phyloP scores from a whole-genome alignment of 352 stramenopile species.

The Phytopythium kandeliae region DNA sequence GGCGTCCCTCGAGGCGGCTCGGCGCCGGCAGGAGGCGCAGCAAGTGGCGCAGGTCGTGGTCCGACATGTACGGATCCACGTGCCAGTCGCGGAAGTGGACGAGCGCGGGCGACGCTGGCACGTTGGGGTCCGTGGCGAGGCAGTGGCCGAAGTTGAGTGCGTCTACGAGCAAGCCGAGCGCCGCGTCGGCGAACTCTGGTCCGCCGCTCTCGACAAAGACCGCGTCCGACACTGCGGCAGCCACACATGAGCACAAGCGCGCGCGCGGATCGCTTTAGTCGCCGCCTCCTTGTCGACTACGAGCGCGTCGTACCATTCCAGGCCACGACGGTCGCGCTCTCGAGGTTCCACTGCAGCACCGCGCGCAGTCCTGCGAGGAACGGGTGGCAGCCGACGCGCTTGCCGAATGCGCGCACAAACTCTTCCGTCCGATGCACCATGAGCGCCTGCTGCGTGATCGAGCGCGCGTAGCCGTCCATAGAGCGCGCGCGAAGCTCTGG shows the following conservation, averaged over 20 bases:
- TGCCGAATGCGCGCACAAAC: constrained; percentile 40
- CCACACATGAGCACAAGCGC: neutral
- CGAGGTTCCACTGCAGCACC: constrained; percentile 54
- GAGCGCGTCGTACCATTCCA: constrained; percentile 62
- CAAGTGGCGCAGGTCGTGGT: constrained; percentile 50
- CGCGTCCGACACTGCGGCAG: constrained; percentile 49
- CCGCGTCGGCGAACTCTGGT: constrained; percentile 41
- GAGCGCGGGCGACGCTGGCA: neutral
- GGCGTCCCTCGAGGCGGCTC: constrained; percentile 34
- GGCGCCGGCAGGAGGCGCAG: constrained; percentile 35
- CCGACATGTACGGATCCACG: constrained; percentile 71
- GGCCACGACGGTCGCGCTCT: constrained; percentile 54
- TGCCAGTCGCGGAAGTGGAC: constrained; percentile 50
- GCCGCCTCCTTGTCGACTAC: neutral
- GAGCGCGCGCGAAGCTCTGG: constrained; percentile 29
- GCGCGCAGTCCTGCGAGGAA: constrained; percentile 56
- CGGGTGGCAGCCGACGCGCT: constrained; percentile 61
- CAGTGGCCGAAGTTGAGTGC: constrained; percentile 61
- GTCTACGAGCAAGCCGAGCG: constrained; percentile 42
- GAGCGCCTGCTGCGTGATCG: constrained; percentile 21
- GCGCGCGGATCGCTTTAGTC: neutral
- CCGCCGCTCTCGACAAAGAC: constrained; percentile 69
- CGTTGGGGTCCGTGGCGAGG: constrained; percentile 3
- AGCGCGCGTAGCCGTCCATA: constrained; percentile 42
- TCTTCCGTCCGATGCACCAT: constrained; percentile 28